phyloP scores from a whole-genome alignment of 441 rosid species.

The Gossypium gossypioides region DNA sequence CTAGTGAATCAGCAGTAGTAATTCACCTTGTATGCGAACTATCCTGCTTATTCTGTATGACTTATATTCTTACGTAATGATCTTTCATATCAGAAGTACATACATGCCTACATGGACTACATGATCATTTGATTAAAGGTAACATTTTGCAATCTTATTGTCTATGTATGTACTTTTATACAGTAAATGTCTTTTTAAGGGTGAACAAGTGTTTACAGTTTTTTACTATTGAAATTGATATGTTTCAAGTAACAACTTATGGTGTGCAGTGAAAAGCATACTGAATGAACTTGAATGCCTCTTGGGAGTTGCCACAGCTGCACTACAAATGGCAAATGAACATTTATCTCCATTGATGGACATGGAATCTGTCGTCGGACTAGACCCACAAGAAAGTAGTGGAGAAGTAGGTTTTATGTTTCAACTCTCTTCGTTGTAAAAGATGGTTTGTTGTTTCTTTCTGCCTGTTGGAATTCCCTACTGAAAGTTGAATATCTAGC shows the following conservation, averaged over 20 bases:
- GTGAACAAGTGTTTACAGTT: not conserved
- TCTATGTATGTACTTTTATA: not conserved
- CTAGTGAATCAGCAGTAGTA: not conserved
- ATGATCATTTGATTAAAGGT: conserved; percentile 53
- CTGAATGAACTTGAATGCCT: conserved; percentile 43
- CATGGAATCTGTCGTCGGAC: conserved; percentile 21
- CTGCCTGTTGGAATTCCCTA: not conserved
- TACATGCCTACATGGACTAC: conserved; percentile 44
- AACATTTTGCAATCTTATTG: not conserved
- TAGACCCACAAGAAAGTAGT: conserved; percentile 21
- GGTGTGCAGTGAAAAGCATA: conserved; percentile 44
- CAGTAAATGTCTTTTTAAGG: not conserved
- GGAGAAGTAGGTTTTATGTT: conserved; percentile 28
- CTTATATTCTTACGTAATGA: not conserved
- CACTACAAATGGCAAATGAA: conserved; percentile 28
- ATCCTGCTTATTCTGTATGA: not conserved
- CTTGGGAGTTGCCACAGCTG: conserved; percentile 33
- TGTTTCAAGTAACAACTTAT: not conserved
- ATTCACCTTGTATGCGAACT: not conserved
- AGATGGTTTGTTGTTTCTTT: not conserved
- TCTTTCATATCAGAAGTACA: conserved; percentile 42
- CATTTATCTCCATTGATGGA: conserved; percentile 20
- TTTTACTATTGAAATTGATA: not conserved
- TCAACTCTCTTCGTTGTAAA: not conserved
- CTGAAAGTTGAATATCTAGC: not conserved